Evolutionary conservation across 257 asterid genomes (phyloP).

Genomic region (Capsicum chinense): DNA sequence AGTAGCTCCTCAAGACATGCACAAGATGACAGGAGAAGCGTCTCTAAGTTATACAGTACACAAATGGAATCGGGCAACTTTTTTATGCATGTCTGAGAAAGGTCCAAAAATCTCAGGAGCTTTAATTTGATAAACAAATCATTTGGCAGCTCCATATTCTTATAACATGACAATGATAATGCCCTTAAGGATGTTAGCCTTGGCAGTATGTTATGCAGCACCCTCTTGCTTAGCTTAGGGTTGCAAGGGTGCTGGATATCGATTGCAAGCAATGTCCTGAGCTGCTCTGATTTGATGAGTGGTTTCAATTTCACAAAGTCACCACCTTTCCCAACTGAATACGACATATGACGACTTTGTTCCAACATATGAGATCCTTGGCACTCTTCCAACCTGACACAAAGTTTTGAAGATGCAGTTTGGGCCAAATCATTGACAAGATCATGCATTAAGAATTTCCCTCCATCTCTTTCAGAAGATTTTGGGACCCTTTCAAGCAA

Average conservation of each 20-base stretch:
- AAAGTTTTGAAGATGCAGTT: slow-evolving; percentile 7
- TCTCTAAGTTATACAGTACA: slow-evolving; percentile 2
- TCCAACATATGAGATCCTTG: too few relatives aligned
- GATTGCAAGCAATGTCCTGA: slow-evolving; percentile 25
- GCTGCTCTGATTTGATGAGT: not conserved
- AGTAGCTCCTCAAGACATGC: not conserved
- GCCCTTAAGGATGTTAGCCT: slow-evolving; percentile 10
- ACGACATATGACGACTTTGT: not conserved
- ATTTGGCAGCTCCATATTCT: not conserved
- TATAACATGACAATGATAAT: not conserved
- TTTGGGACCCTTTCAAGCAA: not conserved
- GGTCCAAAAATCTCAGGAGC: slow-evolving; percentile 9
- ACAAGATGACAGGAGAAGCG: not conserved
- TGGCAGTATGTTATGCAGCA: not conserved
- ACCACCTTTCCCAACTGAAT: not conserved
- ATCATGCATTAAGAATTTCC: slow-evolving; percentile 23
- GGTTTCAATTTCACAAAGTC: slow-evolving; percentile 25
- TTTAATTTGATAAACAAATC: slow-evolving; percentile 7
- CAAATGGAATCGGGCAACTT: slow-evolving; percentile 1
- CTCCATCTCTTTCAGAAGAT: not conserved
- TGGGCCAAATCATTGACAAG: slow-evolving; percentile 33
- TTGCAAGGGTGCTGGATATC: too few relatives aligned
- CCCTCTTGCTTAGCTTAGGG: not conserved
- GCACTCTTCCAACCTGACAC: slow-evolving; percentile 12
- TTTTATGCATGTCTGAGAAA: not conserved